Evolutionary conservation across 352 stramenopile species (phyloP).

Genomic region (Elongisporangium undulatum): DNA sequence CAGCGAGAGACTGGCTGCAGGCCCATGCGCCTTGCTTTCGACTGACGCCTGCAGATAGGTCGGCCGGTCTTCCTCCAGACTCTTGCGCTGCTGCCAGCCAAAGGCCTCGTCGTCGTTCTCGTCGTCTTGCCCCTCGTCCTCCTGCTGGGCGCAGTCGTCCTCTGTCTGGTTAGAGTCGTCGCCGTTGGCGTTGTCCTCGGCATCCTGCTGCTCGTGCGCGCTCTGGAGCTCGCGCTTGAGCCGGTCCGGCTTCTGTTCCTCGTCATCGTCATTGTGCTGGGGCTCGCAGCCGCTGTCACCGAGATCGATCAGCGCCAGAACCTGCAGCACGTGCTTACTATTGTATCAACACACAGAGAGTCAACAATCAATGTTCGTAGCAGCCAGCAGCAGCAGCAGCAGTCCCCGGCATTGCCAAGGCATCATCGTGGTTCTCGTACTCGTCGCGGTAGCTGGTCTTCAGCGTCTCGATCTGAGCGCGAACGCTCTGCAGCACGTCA

Average conservation of each 20-base stretch:
- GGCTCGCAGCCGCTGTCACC: conserved; percentile 1
- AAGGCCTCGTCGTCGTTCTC: background rate
- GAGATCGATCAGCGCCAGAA: conserved; percentile 21
- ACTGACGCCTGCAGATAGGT: background rate
- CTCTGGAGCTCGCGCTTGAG: background rate
- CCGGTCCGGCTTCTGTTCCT: conserved; percentile 11
- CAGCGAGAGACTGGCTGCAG: conserved; percentile 19
- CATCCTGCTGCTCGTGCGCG: conserved; percentile 7
- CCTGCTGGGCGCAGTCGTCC: conserved; percentile 11
- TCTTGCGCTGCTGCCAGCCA: background rate
- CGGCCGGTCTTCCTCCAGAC: conserved; percentile 1
- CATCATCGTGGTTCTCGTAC: background rate
- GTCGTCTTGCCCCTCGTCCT: conserved; percentile 5
- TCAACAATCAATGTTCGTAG: background rate
- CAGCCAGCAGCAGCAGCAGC: no score
- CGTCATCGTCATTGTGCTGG: conserved; percentile 14
- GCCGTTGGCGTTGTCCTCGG: conserved; percentile 13
- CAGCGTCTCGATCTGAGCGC: background rate
- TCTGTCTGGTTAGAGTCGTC: conserved; percentile 49
- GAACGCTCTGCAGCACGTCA: background rate
- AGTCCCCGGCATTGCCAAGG: no score
- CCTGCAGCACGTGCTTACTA: conserved; percentile 33
- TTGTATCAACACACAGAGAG: background rate
- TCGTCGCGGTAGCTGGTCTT: background rate
- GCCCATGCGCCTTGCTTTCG: background rate